Evolutionary conservation across 106 monocot genomes (phyloP).

Genomic region (Apostasia shenzhenica): DNA sequence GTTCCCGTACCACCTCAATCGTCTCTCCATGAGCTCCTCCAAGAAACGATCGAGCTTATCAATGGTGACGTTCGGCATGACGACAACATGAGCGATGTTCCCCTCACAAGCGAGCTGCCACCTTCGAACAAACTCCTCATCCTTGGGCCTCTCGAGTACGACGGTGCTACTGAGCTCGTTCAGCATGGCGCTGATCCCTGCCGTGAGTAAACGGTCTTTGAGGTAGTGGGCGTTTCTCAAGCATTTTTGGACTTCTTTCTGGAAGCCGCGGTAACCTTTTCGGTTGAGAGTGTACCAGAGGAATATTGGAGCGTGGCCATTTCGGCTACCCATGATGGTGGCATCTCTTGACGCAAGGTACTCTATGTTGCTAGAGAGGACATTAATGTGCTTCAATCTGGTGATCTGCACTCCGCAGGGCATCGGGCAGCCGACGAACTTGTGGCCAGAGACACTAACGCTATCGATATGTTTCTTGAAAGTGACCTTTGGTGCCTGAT

Average conservation of each 20-base stretch:
- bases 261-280: slow-evolving; percentile 68
- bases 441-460: slow-evolving; percentile 88
- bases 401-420: slow-evolving; percentile 80
- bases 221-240: slow-evolving; percentile 82
- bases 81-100: slow-evolving; percentile 85
- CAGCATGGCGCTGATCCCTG: slow-evolving; percentile 85
- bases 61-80: slow-evolving; percentile 88
- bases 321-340: slow-evolving; percentile 93
- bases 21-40: slow-evolving; percentile 43
- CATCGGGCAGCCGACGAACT: slow-evolving; percentile 49
- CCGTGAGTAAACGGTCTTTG: slow-evolving; percentile 53
- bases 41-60: slow-evolving; percentile 80
- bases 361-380: slow-evolving; percentile 74
- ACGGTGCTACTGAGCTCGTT: slow-evolving; percentile 97
- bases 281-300: slow-evolving; percentile 92
- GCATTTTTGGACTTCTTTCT: slow-evolving; percentile 81
- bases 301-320: slow-evolving; percentile 86
- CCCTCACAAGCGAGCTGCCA: slow-evolving; percentile 97
- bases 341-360: slow-evolving; percentile 91
- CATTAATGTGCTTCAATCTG: slow-evolving; percentile 59
- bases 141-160: slow-evolving; percentile 83
- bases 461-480: slow-evolving; percentile 71
- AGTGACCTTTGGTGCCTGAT: slow-evolving; percentile 40
- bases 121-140: slow-evolving; percentile 66
- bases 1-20: slow-evolving; percentile 48